Base-by-base conservation (phyloP, 345 rosid genomes). In the Punica granatum region DNA sequence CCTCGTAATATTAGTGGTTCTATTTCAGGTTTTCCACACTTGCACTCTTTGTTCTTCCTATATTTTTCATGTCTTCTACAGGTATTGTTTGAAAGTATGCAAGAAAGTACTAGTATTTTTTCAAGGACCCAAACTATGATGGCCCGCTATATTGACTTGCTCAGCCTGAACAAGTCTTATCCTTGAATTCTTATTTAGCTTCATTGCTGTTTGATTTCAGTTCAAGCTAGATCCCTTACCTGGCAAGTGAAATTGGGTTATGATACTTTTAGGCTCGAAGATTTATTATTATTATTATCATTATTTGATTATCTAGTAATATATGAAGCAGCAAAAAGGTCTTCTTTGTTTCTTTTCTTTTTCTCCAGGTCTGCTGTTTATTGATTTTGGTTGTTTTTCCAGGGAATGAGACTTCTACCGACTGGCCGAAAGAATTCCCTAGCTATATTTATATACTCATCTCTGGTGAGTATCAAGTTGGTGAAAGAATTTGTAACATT, bases 331-430 rank as follows among this genome's bases (percentile, higher is more conserved):
- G 39, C 39, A 48, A 2, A 21, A 34, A 2, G 25, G n/a, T 11
- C 16, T 36, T 51, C 13, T 39, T 53, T 3, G 16, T 13, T 23
- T 49, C 26, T 28, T 37, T 26, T 39, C 31, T 68, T 56, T 71
- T 32, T 72, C 34, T 64, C 28, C 61, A 54, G 11, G 33, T 9
- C 8, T 54, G 31, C 5, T 28, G 0, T 25, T 3, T 6, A 26
- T 30, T 26, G 61, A 30, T 26, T 7, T 56, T 56, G 58, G 19
- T 35, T 76, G 58, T 12, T 78, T 76, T 39, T 64, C 44, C 81
- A 93, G 97, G 98, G 98, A 42, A 93, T 93, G 98, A 90, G 82
- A 79, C 88, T 93, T 76, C 72, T 93, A 58, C 94, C 98, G 61
- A 90, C 97, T 32, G 96, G 98, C 34, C 83, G 91, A 60, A 84